Percentiles rank a stretch among this genome's conserved stretches.
Evolutionary conservation across 768 basidiomycete genomes (phyloP).

Genomic region (Pleurotus giganteus): DNA sequence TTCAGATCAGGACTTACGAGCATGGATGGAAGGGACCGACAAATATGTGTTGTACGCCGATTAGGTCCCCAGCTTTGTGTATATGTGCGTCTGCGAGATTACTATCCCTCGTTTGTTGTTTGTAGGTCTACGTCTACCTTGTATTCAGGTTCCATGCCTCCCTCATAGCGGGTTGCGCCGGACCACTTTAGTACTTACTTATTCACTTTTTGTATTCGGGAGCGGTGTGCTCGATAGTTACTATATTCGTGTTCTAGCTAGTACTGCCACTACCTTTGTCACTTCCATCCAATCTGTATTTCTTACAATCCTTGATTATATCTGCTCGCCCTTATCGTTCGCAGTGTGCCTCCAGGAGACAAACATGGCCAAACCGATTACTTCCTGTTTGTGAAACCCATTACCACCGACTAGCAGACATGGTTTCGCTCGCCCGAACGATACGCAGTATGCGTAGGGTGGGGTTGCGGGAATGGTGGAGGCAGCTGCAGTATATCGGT

Average conservation of each 20-base stretch:
- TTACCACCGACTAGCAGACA: constrained; percentile 22
- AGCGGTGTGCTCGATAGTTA: neutral
- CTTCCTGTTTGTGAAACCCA: constrained; percentile 5
- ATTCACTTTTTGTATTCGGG: neutral
- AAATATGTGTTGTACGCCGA: constrained; percentile 84
- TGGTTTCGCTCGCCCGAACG: constrained; percentile 75
- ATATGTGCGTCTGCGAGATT: neutral
- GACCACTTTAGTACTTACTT: constrained; percentile 8
- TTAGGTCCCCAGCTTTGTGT: constrained; percentile 21
- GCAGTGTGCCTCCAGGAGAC: constrained; percentile 2
- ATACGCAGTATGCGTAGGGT: constrained; percentile 73
- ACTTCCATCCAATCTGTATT: constrained; percentile 13
- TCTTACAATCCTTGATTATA: constrained; percentile 7
- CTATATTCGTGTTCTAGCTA: constrained; percentile 1
- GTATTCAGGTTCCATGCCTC: constrained; percentile 2
- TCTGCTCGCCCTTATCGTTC: neutral
- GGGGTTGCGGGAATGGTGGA: constrained; percentile 86
- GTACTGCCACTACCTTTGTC: neutral
- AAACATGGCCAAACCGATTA: constrained; percentile 31
- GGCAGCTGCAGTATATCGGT: constrained; percentile 89
- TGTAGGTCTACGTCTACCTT: constrained; percentile 3
- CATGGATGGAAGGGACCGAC: constrained; percentile 77
- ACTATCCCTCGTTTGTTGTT: neutral
- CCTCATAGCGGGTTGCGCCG: neutral
- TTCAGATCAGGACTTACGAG: constrained; percentile 59